phyloP scores from a whole-genome alignment of 768 basidiomycete genomes.

The Lentinus brumalis region DNA sequence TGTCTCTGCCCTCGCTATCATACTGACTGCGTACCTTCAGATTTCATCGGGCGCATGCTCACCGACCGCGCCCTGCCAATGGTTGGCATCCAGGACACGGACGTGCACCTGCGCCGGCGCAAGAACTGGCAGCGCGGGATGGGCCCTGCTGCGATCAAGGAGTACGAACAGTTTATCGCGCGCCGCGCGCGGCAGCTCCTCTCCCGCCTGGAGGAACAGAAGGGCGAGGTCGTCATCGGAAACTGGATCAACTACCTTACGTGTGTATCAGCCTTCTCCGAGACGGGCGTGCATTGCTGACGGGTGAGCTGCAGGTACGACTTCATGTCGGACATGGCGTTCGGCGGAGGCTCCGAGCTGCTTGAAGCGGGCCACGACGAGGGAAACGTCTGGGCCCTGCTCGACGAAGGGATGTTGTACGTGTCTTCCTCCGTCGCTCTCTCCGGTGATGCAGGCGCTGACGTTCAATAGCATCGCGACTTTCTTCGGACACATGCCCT shows the following conservation, averaged over 20 bases:
- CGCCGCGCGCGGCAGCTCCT: conserved; percentile 42
- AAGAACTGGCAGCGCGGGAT: conserved; percentile 53
- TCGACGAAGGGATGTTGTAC: conserved; percentile 48
- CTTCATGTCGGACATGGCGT: conserved; percentile 46
- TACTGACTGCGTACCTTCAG: conserved; percentile 15
- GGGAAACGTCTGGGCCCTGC: conserved; percentile 42
- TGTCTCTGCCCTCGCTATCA: conserved; percentile 25
- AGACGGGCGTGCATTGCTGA: background rate
- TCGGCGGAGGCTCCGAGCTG: conserved; percentile 44
- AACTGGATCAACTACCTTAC: conserved; percentile 43
- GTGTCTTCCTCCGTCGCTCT: conserved; percentile 3
- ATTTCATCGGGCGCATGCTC: background rate
- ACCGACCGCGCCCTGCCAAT: conserved; percentile 35
- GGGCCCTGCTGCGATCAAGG: conserved; percentile 45
- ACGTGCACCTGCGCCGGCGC: conserved; percentile 47
- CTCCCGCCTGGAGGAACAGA: conserved; percentile 35
- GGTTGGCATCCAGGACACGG: conserved; percentile 4
- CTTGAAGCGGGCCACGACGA: conserved; percentile 37
- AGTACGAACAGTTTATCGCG: conserved; percentile 44
- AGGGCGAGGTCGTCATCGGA: conserved; percentile 33
- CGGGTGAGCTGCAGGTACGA: conserved; percentile 35
- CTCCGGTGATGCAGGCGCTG: too few relatives aligned
- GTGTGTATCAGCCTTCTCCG: conserved; percentile 27
- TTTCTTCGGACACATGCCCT: conserved; percentile 2
- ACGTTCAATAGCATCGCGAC: background rate